Evolutionary conservation across 2,329 filamentous ascomycete species (phyloP), one percentile per base, ranked within the genome.

Genomic region (Chrysoporthe austroafricana): DNA sequence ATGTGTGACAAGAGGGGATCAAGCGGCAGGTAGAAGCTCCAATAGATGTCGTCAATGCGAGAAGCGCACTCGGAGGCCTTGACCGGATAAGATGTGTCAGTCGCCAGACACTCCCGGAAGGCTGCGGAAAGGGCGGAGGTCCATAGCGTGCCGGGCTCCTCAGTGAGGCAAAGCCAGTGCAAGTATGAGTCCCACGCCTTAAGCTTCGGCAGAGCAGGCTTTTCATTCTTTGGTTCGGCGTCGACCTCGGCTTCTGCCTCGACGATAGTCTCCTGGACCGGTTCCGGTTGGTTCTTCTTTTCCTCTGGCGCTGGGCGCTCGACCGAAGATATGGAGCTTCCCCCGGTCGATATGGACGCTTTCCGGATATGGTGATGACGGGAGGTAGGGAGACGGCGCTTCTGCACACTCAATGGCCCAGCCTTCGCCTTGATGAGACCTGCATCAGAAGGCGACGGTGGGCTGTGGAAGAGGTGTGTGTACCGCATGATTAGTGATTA

Each of bases 41-140:
- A 69, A 65, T 69, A 69, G n/a, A 69, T 63, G 58, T 69, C 68
- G 52, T 69, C 68, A 18, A 69, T 67, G 44, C 68, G 65, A 11
- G 62, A 66, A 26, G 68, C 68, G 46, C 66, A 62, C 18, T 67
- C 68, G 18, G 68, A 50, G 9, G 68, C 58, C 18, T 32, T 67
- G 26, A 42, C n/a, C 26, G 36, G n/a, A 32, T 36, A 34, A 6
- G 46, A 54, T 32, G 57, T 54, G 21, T 50, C 43, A 3, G 50
- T 56, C 9, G 11, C 43, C 0, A 69, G 64, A 43, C 67, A 69
- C n/a, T 69, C 64, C 16, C 58, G 64, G 44, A 69, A 69, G 36
- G 64, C 66, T 8, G 67, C 59, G 39, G 65, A 69, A 36, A 69
- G 58, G 3, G 68, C 63, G 14, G 68, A 64, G 21, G 57, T 65